Evolutionary conservation across 2,329 filamentous ascomycete genomes (phyloP), one percentile per base, ranked within the genome.

Genomic region (Apiospora sp.): DNA sequence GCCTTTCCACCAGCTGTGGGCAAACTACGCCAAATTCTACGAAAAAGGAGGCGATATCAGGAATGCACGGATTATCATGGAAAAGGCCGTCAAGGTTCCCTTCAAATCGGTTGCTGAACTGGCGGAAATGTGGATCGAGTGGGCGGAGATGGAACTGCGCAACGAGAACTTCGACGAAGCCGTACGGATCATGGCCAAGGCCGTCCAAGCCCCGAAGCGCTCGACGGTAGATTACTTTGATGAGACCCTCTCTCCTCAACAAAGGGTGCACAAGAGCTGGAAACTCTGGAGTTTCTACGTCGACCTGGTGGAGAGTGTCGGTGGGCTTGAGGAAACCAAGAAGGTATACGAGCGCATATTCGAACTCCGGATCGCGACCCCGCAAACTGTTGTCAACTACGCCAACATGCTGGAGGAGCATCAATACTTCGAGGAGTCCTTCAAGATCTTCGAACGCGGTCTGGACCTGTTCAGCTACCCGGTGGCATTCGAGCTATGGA

Each of bases 171-270:
- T 98, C 76, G 95, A 98, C 80, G 93, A 94, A 78, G 96, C 97
- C 3, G 92, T 98, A 75, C 92, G 93, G 74, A 96, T 99, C 80
- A 98, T 99, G 95, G 94, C 94, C 54, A 98, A 98, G 82, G 96
- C 96, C 24, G 96, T 96, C 6, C 95, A 98, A 82, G 94, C 96
- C n/a, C 95, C 96, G 0, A 98, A 98, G 83, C 88, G 94, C 76
- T 98, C 96, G n/a, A 97, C 92, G 2, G 95, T 99, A n/a, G 96
- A 99, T 84, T 99, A 98, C 81, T 99, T 98, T 79, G 96, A 99
- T 81, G 97, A 99, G 81, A 94, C 90, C 0, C 86, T 99, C 8
- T 95, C 94, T 1, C 96, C 96, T 4, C 96, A 99, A 81, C 96
- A 98, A 84, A 91, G 97, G 75, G 94, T 99, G 3, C 96, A 99